Evolutionary conservation across 352 stramenopile genomes (phyloP), one percentile per base, ranked within the genome.

Genomic region (Nothophytophthora sp.): DNA sequence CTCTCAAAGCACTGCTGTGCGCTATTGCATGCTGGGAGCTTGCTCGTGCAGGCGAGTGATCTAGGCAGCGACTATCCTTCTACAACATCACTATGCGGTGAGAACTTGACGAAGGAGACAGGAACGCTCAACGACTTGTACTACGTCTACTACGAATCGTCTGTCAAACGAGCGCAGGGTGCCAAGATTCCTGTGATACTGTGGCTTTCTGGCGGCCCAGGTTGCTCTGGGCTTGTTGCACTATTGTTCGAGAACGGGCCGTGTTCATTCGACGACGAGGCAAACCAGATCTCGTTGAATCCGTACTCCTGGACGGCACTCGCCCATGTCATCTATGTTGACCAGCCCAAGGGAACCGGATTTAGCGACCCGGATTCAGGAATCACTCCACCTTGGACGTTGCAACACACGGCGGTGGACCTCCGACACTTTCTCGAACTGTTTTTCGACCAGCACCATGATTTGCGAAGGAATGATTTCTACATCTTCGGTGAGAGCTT

Each of bases 401-500:
- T 90, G 42, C 44, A 48, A 2, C 42, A 65, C n/a, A 80, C 80
- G 22, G 61, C 70, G 18, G 33, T 54, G 2, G 52, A 90, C 30
- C 69, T 92, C 32, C 53, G 47, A n/a, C 27, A 19, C 5, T 90
- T 92, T 39, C 46, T 93, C 5, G 45, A 71, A 4, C 45, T 49
- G 20, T 93, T 95, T 54, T 90, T 83, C 43, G 18, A 51, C 1
- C 46, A 58, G 10, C 64, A 90, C 33, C 27, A 38, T 13, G 47
- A 65, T 8, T 61, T 92, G 10, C 63, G 45, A 35, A 22, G 18
- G 13, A 77, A 73, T 25, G 71, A 83, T 50, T 82, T 99, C 10
- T 99, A 96, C 62, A 72, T 99, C 30, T 97, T 97, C 35, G 96
- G 96, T 29, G 96, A 99, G 59, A 97, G 80, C 50, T 99, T 98